Evolutionary conservation across 768 basidiomycete species (phyloP).

Genomic region (Tylopilus plumbeoviolaceoides): DNA sequence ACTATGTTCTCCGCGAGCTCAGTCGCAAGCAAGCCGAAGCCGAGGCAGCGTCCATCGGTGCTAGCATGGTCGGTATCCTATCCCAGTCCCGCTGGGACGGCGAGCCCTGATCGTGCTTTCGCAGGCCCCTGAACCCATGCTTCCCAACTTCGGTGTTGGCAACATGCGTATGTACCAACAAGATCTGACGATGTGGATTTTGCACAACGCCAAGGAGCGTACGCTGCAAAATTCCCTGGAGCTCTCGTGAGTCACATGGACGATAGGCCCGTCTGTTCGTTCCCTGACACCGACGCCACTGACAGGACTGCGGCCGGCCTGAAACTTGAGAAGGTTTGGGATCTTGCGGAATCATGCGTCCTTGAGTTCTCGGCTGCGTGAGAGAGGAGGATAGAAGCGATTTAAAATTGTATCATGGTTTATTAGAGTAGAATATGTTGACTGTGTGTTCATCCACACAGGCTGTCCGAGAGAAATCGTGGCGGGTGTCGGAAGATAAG

Average conservation of each 20-base stretch:
- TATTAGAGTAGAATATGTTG: background rate
- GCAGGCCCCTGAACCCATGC: constrained; percentile 33
- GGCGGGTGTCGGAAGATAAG: too few species aligned
- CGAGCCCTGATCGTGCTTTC: background rate
- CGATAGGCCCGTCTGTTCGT: background rate
- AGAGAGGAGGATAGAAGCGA: background rate
- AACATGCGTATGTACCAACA: constrained; percentile 27
- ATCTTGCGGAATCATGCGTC: constrained; percentile 24
- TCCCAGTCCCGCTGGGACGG: background rate
- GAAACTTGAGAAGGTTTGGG: constrained; percentile 31
- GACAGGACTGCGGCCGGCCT: constrained; percentile 17
- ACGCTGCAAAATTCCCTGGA: constrained; percentile 26
- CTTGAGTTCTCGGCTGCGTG: constrained; percentile 24
- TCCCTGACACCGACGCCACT: constrained; percentile 5
- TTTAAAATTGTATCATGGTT: background rate
- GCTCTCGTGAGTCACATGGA: constrained; percentile 24
- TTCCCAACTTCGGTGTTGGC: constrained; percentile 32
- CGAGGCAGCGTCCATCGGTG: constrained; percentile 3
- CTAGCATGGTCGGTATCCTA: constrained; percentile 13
- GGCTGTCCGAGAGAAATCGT: background rate
- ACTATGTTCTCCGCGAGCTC: constrained; percentile 19
- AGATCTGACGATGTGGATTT: constrained; percentile 30
- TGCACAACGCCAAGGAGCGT: constrained; percentile 32
- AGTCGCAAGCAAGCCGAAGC: constrained; percentile 8
- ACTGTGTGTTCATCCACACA: constrained; percentile 18